Base-by-base conservation (phyloP, 169 alveolate species). In the Eimeria falciformis region DNA sequence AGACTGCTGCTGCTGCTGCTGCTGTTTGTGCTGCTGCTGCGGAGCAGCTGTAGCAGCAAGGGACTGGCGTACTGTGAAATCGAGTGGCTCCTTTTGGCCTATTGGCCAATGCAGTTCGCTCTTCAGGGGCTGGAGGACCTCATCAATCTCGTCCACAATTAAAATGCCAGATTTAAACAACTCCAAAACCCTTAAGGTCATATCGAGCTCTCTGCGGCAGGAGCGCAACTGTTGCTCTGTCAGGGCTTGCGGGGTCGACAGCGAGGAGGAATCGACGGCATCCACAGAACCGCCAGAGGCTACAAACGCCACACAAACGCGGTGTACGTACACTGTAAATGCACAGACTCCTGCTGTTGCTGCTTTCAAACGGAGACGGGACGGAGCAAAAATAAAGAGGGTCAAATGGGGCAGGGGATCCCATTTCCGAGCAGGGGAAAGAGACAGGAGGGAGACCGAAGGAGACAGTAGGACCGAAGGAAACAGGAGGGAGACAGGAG, bases 51-150 rank as follows among this genome's bases (percentile, higher is more conserved):
- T 65, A 46, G 85, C 37, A 21, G 66, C 33, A 43, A 9, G 65
- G 11, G 55, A 21, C 68, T 11, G 3, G 53, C 71, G 21, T 12
- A 56, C 43, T 45, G 91, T 78, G 71, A 79, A 66, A 43, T 87
- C 92, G 62, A 88, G 79, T 9, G 95, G 95, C 81, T 58, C 78
- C 37, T 29, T 75, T 40, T 47, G 93, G 2, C 99, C 99, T 56
- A 97, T 93, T 3, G 99, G 99, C 99, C 99, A 97, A 78, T 97
- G 98, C 82, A 97, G 95, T 87, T 97, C 99, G 69, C 98, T 96
- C 94, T 96, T 97, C 56, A 97, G 95, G 33, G 99, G 99, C 75
- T 97, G 98, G 88, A 97, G 94, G 71, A 97, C 94, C 84, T 95
- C 93, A 77, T 97, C 99, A 29, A 97, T 96, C 91, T 97, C 98